A percentile compares a stretch with the other conserved stretches of the same genome.
Evolutionary conservation across 1,284 basidiomycete genomes (phyloP).

Genomic region (Ceratobasidium sp.): DNA sequence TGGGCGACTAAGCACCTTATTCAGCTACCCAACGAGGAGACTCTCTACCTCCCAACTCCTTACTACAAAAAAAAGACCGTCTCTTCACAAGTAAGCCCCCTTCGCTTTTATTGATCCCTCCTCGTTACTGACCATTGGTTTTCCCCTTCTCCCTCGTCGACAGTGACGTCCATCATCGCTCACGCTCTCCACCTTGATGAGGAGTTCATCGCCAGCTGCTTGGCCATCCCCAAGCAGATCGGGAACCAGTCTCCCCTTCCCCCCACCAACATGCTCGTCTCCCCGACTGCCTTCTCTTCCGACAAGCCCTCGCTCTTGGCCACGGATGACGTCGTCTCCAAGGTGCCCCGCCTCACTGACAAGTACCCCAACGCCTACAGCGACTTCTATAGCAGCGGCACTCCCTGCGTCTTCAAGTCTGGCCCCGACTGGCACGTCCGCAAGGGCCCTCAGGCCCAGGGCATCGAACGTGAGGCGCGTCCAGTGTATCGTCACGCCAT

Average conservation of each 20-base stretch:
- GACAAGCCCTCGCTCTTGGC: background rate
- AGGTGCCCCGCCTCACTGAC: slow-evolving; percentile 51
- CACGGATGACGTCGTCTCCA: slow-evolving; percentile 37
- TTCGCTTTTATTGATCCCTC: no score
- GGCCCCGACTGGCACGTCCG: slow-evolving; percentile 52
- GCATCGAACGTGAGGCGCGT: slow-evolving; percentile 53
- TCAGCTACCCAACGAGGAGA: slow-evolving; percentile 1
- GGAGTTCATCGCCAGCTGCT: background rate
- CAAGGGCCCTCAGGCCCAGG: slow-evolving; percentile 50
- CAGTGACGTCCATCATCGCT: background rate
- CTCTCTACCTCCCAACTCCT: slow-evolving; percentile 10
- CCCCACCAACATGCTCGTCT: slow-evolving; percentile 10
- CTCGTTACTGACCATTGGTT: no score
- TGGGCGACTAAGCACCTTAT: background rate
- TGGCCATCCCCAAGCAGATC: background rate
- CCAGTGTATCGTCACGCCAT: slow-evolving; percentile 54
- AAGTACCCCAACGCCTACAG: slow-evolving; percentile 52
- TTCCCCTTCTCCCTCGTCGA: no score
- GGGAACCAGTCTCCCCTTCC: slow-evolving; percentile 6
- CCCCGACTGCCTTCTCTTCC: slow-evolving; percentile 9
- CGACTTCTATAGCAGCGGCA: slow-evolving; percentile 53
- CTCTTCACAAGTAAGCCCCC: no score
- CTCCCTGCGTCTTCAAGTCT: slow-evolving; percentile 54
- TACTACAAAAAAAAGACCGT: background rate
- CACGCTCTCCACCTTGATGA: background rate